Percentiles rank a stretch among this genome's conserved stretches.
These are phyloP conservation scores for Scedosporium apiospermum DNA, from an alignment of 2,329 filamentous ascomycete species.

Conservation along the genomic window DNA sequence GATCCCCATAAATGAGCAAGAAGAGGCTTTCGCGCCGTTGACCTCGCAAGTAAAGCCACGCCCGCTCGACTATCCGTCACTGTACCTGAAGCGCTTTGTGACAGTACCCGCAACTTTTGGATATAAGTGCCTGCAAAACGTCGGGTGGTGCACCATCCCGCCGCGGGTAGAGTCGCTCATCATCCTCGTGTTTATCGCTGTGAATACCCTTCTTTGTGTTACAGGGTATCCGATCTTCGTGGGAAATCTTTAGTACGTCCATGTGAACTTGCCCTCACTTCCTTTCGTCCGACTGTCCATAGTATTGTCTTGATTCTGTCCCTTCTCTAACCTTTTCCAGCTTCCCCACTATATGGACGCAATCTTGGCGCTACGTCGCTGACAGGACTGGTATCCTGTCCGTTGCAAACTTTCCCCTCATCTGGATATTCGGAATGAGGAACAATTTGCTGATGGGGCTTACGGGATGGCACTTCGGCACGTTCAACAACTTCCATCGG, in stretches of 20 bases:
- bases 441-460: conserved; percentile 59
- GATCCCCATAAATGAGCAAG: neutral
- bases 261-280: neutral
- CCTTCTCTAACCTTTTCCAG: conserved; percentile 14
- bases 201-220: conserved; percentile 27
- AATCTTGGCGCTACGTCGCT: conserved; percentile 44
- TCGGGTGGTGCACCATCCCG: conserved; percentile 35
- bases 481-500: conserved; percentile 59
- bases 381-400: conserved; percentile 57
- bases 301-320: neutral
- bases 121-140: conserved; percentile 29
- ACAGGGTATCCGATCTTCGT: conserved; percentile 26
- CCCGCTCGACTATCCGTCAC: conserved; percentile 5
- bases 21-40: conserved; percentile 2
- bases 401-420: conserved; percentile 51
- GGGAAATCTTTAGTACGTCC: conserved; percentile 29
- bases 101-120: conserved; percentile 33
- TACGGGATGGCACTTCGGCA: conserved; percentile 60
- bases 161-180: conserved; percentile 32
- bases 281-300: no score
- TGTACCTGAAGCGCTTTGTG: conserved; percentile 24
- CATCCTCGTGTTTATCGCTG: conserved; percentile 23
- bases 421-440: conserved; percentile 58
- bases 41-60: neutral
- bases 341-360: conserved; percentile 22